Percentiles rank a stretch among this genome's conserved stretches.
phyloP scores from a whole-genome alignment of 2,329 filamentous ascomycete genomes.

The Pseudogymnoascus sp. region DNA sequence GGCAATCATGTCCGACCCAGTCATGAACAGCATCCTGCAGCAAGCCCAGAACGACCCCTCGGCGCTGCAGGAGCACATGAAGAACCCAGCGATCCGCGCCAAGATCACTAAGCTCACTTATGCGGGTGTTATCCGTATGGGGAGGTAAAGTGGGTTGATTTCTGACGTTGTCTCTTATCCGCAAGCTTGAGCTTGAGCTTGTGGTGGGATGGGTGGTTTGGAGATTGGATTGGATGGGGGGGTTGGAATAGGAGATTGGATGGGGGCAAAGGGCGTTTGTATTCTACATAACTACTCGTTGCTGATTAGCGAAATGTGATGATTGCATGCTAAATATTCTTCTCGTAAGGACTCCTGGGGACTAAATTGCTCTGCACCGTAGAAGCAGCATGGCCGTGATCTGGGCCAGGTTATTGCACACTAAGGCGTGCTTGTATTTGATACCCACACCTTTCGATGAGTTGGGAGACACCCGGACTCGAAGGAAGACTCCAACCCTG shows the following conservation, averaged over 20 bases:
- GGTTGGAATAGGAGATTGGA: not conserved
- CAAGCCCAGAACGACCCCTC: slow-evolving; percentile 91
- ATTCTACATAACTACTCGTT: not conserved
- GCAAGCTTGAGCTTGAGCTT: not conserved
- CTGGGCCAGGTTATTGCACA: no score
- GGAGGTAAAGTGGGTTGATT: slow-evolving; percentile 29
- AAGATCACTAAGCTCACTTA: slow-evolving; percentile 95
- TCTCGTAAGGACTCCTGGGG: not conserved
- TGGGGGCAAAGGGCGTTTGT: not conserved
- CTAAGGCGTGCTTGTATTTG: not conserved
- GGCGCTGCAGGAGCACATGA: slow-evolving; percentile 94
- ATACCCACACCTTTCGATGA: not conserved
- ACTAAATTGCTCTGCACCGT: not conserved
- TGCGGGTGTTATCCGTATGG: slow-evolving; percentile 81
- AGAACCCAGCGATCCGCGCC: slow-evolving; percentile 71
- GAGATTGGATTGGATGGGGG: not conserved
- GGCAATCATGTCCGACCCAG: slow-evolving; percentile 83
- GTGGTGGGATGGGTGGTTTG: not conserved
- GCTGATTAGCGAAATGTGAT: slow-evolving; percentile 5
- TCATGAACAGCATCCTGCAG: slow-evolving; percentile 96
- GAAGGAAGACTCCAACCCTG: no score
- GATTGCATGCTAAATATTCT: not conserved
- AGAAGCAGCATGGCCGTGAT: not conserved
- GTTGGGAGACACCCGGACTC: not conserved
- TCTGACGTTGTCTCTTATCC: not conserved